These are phyloP conservation scores for Mycena rebaudengoi DNA, from an alignment of 768 basidiomycete species.

Conservation along the genomic window DNA sequence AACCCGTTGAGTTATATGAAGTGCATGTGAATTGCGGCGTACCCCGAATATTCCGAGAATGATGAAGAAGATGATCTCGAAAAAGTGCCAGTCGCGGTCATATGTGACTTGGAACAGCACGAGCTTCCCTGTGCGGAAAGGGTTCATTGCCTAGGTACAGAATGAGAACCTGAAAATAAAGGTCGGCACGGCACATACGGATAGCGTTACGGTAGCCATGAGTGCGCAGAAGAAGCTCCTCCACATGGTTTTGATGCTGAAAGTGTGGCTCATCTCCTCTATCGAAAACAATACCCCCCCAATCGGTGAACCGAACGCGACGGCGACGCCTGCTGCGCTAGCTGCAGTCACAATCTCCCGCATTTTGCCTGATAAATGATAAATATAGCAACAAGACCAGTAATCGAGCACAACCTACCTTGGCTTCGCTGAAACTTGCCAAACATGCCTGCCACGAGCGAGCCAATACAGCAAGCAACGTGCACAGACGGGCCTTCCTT, in stretches of 20 bases:
- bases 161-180: neutral
- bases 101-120: constrained; percentile 99
- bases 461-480: constrained; percentile 94
- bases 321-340: constrained; percentile 97
- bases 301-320: constrained; percentile 98
- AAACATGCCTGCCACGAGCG: constrained; percentile 87
- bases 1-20: neutral
- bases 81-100: constrained; percentile 98
- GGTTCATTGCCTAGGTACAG: constrained; percentile 87
- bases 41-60: constrained; percentile 97
- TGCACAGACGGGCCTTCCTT: constrained; percentile 99
- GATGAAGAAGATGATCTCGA: constrained; percentile 96
- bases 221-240: constrained; percentile 96
- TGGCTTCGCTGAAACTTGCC: constrained; percentile 86
- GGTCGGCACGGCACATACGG: constrained; percentile 64
- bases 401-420: constrained; percentile 58
- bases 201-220: constrained; percentile 94
- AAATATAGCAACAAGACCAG: neutral
- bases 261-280: constrained; percentile 99
- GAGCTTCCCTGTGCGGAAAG: constrained; percentile 96
- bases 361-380: constrained; percentile 64
- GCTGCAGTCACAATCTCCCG: constrained; percentile 94
- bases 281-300: constrained; percentile 98
- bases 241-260: constrained; percentile 99
- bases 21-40: neutral